Evolutionary conservation across 2,329 filamentous ascomycete species (phyloP), one percentile per base, ranked within the genome.

Genomic region (Atkinsonella hypoxylon): DNA sequence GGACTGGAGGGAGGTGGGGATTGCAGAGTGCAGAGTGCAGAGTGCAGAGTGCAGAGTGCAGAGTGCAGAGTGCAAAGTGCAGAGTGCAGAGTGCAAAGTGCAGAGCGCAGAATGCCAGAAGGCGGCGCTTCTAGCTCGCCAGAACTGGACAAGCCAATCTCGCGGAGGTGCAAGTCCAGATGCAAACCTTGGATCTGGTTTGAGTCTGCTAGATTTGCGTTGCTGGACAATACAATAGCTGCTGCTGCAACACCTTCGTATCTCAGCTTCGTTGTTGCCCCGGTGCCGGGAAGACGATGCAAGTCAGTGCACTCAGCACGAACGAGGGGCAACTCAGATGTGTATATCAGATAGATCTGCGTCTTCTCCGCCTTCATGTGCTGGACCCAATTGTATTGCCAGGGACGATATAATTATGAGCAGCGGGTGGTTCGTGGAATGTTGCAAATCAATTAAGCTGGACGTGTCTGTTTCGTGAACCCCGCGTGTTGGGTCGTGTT

Each of bases 381-480:
- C 30, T 44, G 22, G 38, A 15, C 39, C 18, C 39, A 31, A 32
- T 12, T 9, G 26, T n/a, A 44, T 52, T 47, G 48, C 42, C 48
- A 51, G 42, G 46, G 41, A 32, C 20, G 43, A 42, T 48, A 47
- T 45, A 20, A 45, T 54, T n/a, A 38, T 50, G 31, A 20, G 17
- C 45, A 32, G 45, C 53, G 52, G 50, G 50, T 51, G 52, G 49
- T 51, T 26, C 53, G 55, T 53, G 58, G 52, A 55, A 59, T 61
- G 59, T 56, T 50, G 47, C 34, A 52, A 51, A 52, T 64, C 58
- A 62, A 65, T 67, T 64, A 65, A 65, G 51, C 51, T 20, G 53
- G 67, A 66, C 70, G 70, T 72, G 70, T 72, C 67, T 48, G 61
- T 70, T 71, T 72, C 70, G 70, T 67, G 69, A 61, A 60, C 59